Evolutionary conservation across 176 grass and related monocot species (phyloP).

Genomic region (Rhynchospora breviuscula): DNA sequence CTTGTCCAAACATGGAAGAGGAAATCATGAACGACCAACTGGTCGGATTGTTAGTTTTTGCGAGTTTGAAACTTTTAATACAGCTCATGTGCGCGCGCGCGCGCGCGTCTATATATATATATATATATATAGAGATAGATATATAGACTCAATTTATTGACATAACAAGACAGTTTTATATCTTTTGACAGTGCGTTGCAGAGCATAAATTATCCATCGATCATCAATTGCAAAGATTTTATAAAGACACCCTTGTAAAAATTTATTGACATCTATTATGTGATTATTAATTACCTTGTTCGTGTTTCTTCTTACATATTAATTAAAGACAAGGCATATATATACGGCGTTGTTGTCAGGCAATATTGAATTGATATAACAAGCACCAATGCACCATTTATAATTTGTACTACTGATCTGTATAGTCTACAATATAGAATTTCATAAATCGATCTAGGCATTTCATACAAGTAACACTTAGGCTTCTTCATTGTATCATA

Average conservation of each 20-base stretch:
- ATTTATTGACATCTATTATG: background rate
- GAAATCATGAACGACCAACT: too few species aligned
- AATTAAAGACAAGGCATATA: background rate
- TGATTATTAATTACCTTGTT: background rate
- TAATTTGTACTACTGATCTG: background rate
- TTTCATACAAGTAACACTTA: background rate
- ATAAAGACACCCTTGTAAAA: background rate
- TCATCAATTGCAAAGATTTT: background rate
- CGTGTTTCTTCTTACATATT: background rate
- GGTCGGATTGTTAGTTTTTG: background rate
- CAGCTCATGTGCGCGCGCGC: too few species aligned
- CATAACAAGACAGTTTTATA: slow-evolving; percentile 8
- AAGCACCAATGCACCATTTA: background rate
- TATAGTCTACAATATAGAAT: background rate
- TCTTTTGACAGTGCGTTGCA: background rate
- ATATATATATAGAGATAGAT: too few species aligned
- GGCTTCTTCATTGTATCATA: background rate
- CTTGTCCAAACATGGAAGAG: too few species aligned
- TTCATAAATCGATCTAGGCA: background rate
- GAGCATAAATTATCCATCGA: background rate
- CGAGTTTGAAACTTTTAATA: background rate
- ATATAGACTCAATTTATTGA: too few species aligned
- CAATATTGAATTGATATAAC: background rate
- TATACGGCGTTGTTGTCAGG: background rate
- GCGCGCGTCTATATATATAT: too few species aligned